Evolutionary conservation across 176 grass and related monocot genomes (phyloP).

Genomic region (Puya raimondii): DNA sequence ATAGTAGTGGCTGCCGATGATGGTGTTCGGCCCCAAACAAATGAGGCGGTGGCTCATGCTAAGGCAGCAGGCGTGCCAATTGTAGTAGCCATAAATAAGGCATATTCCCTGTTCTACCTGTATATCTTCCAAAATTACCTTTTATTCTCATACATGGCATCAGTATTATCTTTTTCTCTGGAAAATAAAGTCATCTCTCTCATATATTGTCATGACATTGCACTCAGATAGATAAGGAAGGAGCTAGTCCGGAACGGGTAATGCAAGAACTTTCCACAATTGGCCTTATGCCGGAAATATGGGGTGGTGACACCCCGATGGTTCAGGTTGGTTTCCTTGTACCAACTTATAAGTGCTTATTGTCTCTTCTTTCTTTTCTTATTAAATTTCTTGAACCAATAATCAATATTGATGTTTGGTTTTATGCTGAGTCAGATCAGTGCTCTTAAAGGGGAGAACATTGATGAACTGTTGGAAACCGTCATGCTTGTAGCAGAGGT

Average conservation of each 20-base stretch:
- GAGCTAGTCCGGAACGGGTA: conserved; percentile 68
- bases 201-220: conserved; percentile 15
- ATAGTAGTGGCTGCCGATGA: conserved; percentile 95
- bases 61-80: conserved; percentile 90
- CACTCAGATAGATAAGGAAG: conserved; percentile 82
- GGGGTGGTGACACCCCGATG: conserved; percentile 91
- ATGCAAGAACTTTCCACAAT: conserved; percentile 95
- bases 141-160: conserved; percentile 7
- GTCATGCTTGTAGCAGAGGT: conserved; percentile 98
- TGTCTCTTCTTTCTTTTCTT: not conserved
- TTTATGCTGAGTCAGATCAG: conserved; percentile 54
- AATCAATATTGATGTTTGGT: conserved; percentile 11
- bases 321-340: conserved; percentile 45
- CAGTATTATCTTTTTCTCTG: not conserved
- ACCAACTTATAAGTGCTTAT: not conserved
- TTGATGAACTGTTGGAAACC: conserved; percentile 87
- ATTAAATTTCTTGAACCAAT: not conserved
- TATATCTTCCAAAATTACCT: conserved; percentile 4
- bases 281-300: conserved; percentile 84
- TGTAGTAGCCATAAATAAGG: conserved; percentile 95
- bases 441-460: conserved; percentile 89
- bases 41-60: conserved; percentile 92
- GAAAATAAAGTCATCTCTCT: not conserved
- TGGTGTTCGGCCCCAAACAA: conserved; percentile 88
- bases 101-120: conserved; percentile 12